Percentiles rank a stretch among this genome's conserved stretches.
These are phyloP conservation scores for Boletus sp. DNA, from an alignment of 768 basidiomycete species.

Conservation along the genomic window DNA sequence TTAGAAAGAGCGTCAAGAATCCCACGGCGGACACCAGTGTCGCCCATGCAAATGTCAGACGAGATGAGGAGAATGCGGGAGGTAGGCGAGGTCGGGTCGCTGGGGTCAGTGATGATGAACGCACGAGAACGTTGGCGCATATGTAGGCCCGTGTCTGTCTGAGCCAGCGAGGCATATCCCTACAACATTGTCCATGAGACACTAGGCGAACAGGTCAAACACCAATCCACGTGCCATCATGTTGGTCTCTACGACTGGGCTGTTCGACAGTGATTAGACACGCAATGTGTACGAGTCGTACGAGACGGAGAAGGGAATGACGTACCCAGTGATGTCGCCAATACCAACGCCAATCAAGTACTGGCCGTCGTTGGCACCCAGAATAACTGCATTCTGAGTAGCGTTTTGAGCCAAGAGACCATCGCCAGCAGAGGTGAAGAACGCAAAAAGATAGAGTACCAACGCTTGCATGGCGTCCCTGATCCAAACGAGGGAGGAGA, in stretches of 20 bases:
- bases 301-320: background rate
- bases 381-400: background rate
- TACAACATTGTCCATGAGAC: slow-evolving; percentile 20
- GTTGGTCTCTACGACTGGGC: slow-evolving; percentile 78
- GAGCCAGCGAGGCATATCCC: slow-evolving; percentile 66
- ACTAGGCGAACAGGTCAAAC: background rate
- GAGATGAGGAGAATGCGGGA: slow-evolving; percentile 75
- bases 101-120: slow-evolving; percentile 62
- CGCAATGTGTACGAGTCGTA: background rate
- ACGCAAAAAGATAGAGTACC: slow-evolving; percentile 44
- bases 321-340: slow-evolving; percentile 73
- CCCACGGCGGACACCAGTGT: slow-evolving; percentile 68
- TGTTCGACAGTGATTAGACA: slow-evolving; percentile 21
- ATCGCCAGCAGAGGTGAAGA: slow-evolving; percentile 36
- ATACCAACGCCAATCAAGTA: slow-evolving; percentile 37
- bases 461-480: slow-evolving; percentile 39
- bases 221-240: slow-evolving; percentile 57
- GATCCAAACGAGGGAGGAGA: slow-evolving; percentile 23
- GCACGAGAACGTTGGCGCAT: slow-evolving; percentile 79
- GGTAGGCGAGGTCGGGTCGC: slow-evolving; percentile 35
- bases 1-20: slow-evolving; percentile 58
- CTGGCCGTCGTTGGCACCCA: slow-evolving; percentile 8
- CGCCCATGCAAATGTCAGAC: slow-evolving; percentile 84
- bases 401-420: slow-evolving; percentile 23
- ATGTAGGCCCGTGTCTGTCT: slow-evolving; percentile 73